These are phyloP conservation scores for Neurospora tetrasperma DNA, from an alignment of 495 filamentous ascomycete species.

Conservation along the genomic window DNA sequence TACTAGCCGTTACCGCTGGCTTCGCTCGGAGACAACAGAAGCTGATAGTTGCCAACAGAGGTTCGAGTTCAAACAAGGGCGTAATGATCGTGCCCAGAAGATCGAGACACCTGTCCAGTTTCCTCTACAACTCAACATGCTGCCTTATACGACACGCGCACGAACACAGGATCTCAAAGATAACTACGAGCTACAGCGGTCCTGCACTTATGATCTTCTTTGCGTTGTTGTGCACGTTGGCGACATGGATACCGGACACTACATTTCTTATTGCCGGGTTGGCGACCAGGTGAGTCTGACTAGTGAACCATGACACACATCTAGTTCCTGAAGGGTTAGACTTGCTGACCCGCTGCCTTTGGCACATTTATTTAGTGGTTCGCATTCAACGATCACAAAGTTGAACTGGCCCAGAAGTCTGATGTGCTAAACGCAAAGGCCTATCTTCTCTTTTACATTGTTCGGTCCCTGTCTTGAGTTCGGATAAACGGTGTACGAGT, in stretches of 20 bases:
- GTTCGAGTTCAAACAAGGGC: slow-evolving; percentile 61
- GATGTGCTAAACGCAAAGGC: slow-evolving; percentile 75
- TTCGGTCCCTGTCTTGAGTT: slow-evolving; percentile 42
- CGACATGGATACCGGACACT: slow-evolving; percentile 80
- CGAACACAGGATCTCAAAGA: slow-evolving; percentile 27
- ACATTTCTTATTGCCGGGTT: slow-evolving; percentile 73
- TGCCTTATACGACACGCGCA: slow-evolving; percentile 67
- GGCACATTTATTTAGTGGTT: slow-evolving; percentile 54
- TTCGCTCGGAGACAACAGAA: neutral
- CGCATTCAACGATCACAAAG: slow-evolving; percentile 82
- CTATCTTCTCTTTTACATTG: slow-evolving; percentile 81
- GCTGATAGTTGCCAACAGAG: slow-evolving; percentile 38
- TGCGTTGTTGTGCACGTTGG: slow-evolving; percentile 82
- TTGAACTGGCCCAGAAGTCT: slow-evolving; percentile 63
- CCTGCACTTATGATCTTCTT: slow-evolving; percentile 67
- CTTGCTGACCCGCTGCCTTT: neutral
- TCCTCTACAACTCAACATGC: slow-evolving; percentile 78
- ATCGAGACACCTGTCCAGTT: slow-evolving; percentile 73
- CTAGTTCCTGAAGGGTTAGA: neutral
- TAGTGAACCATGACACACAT: neutral
- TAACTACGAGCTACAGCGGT: slow-evolving; percentile 39
- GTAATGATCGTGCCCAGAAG: slow-evolving; percentile 55
- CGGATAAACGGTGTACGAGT: neutral
- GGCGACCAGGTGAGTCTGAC: slow-evolving; percentile 54
- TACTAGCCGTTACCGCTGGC: neutral